These are phyloP conservation scores for Ophiostoma ulmi DNA, from an alignment of 2,329 filamentous ascomycete species.

Conservation along the genomic window DNA sequence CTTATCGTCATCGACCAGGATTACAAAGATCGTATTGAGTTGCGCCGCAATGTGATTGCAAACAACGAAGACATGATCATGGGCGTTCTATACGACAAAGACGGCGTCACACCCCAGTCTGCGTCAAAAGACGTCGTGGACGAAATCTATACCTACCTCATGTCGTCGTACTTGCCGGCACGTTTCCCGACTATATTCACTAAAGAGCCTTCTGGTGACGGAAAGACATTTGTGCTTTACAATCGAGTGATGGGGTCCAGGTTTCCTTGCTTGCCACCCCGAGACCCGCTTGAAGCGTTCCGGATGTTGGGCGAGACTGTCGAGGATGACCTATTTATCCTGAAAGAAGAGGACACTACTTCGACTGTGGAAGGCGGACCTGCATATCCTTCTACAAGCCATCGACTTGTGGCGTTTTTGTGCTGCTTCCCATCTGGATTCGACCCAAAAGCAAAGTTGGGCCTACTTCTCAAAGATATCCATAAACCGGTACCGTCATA, in stretches of 20 bases:
- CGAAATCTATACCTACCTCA: slow-evolving; percentile 20
- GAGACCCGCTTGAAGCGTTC: slow-evolving; percentile 31
- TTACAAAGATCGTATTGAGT: slow-evolving; percentile 43
- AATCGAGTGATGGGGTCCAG: slow-evolving; percentile 39
- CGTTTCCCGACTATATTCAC: slow-evolving; percentile 38
- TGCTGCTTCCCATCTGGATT: slow-evolving; percentile 52
- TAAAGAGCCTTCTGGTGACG: slow-evolving; percentile 33
- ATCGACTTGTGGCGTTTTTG: slow-evolving; percentile 45
- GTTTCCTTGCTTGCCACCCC: slow-evolving; percentile 32
- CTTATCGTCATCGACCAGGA: slow-evolving; percentile 50
- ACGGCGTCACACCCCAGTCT: not conserved
- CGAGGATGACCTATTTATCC: slow-evolving; percentile 52
- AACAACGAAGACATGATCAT: slow-evolving; percentile 39
- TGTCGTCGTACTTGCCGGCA: slow-evolving; percentile 19
- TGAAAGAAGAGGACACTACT: slow-evolving; percentile 35
- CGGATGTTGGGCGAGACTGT: slow-evolving; percentile 40
- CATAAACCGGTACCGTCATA: slow-evolving; percentile 51
- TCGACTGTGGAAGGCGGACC: slow-evolving; percentile 29
- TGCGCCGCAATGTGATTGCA: slow-evolving; percentile 38
- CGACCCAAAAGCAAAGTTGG: slow-evolving; percentile 47
- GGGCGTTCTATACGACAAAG: slow-evolving; percentile 36
- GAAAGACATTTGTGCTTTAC: slow-evolving; percentile 30
- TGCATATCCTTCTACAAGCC: slow-evolving; percentile 28
- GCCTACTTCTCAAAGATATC: slow-evolving; percentile 44
- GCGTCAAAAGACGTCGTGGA: slow-evolving; percentile 39